Evolutionary conservation across 2,329 filamentous ascomycete genomes (phyloP).

Genomic region (Herpomyces periplanetae): DNA sequence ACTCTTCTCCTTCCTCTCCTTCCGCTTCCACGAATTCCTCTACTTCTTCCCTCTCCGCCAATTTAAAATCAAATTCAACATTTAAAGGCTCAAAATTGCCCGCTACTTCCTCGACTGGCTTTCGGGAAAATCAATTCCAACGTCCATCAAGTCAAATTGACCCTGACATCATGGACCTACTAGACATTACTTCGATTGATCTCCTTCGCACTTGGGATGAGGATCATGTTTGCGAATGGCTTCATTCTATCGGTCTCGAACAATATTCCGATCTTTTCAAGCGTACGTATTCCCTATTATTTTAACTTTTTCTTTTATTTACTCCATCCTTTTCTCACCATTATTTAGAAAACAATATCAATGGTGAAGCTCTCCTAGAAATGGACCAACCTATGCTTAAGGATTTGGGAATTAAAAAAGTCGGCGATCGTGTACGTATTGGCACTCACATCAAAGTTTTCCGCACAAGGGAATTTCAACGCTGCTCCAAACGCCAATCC

Average conservation of each 20-base stretch:
- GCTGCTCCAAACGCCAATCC: slow-evolving; percentile 30
- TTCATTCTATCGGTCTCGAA: slow-evolving; percentile 57
- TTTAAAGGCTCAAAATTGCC: too few relatives aligned
- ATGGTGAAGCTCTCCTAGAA: slow-evolving; percentile 76
- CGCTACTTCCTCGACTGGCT: too few relatives aligned
- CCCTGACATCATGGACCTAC: too few relatives aligned
- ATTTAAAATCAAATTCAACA: too few relatives aligned
- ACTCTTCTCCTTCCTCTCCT: too few relatives aligned
- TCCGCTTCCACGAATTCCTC: too few relatives aligned
- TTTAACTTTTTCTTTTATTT: slow-evolving; percentile 3
- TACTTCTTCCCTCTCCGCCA: too few relatives aligned
- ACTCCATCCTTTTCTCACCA: slow-evolving; percentile 4
- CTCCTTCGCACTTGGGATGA: slow-evolving; percentile 34
- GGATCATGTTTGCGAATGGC: slow-evolving; percentile 57
- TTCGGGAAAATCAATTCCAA: too few relatives aligned
- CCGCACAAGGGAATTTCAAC: slow-evolving; percentile 11
- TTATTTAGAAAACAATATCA: slow-evolving; percentile 86
- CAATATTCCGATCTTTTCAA: slow-evolving; percentile 71
- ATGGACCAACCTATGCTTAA: slow-evolving; percentile 87
- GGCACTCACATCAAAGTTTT: slow-evolving; percentile 12
- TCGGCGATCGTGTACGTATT: slow-evolving; percentile 73
- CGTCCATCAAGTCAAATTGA: too few relatives aligned
- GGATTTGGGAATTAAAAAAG: slow-evolving; percentile 92
- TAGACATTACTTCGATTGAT: too few relatives aligned
- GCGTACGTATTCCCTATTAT: slow-evolving; percentile 9